Percentiles rank a stretch among this genome's conserved stretches.
phyloP scores from a whole-genome alignment of 2,329 filamentous ascomycete genomes.

The Phialophora chinensis region DNA sequence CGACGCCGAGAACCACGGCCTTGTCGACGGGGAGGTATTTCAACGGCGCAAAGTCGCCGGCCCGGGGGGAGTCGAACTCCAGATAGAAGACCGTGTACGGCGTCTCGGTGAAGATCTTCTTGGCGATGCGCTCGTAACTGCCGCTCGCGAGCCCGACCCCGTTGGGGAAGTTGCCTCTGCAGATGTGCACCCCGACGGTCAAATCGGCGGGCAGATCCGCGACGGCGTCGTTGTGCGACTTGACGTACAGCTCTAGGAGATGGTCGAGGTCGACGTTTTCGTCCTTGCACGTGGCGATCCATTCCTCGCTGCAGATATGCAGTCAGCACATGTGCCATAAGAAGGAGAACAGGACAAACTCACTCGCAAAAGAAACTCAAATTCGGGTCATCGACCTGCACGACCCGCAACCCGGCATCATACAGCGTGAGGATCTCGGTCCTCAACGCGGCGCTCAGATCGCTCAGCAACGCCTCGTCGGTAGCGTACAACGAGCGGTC shows the following conservation, averaged over 20 bases:
- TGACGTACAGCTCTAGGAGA: conserved; percentile 76
- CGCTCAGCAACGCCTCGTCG: conserved; percentile 64
- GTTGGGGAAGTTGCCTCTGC: conserved; percentile 32
- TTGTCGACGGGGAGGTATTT: conserved; percentile 30
- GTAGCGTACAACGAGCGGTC: conserved; percentile 49
- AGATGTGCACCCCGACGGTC: conserved; percentile 31
- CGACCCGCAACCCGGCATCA: conserved; percentile 66
- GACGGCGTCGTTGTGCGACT: conserved; percentile 55
- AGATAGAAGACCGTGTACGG: conserved; percentile 32
- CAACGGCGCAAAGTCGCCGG: conserved; percentile 34
- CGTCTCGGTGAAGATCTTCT: conserved; percentile 30
- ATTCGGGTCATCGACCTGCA: conserved; percentile 72
- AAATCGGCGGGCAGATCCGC: conserved; percentile 24
- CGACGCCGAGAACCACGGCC: conserved; percentile 32
- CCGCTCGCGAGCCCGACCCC: conserved; percentile 30
- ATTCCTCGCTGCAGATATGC: conserved; percentile 56
- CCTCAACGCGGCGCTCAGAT: conserved; percentile 69
- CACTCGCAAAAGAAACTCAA: conserved; percentile 73
- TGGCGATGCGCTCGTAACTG: conserved; percentile 32
- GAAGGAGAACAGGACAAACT: neutral
- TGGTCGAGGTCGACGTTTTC: conserved; percentile 73
- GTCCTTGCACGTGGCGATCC: conserved; percentile 71
- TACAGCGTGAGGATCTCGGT: conserved; percentile 66
- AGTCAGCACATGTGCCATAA: neutral
- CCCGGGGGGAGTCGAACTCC: conserved; percentile 35